Conservation (phyloP, 352 stramenopile genomes). For the Phytopythium aichiense region DNA sequence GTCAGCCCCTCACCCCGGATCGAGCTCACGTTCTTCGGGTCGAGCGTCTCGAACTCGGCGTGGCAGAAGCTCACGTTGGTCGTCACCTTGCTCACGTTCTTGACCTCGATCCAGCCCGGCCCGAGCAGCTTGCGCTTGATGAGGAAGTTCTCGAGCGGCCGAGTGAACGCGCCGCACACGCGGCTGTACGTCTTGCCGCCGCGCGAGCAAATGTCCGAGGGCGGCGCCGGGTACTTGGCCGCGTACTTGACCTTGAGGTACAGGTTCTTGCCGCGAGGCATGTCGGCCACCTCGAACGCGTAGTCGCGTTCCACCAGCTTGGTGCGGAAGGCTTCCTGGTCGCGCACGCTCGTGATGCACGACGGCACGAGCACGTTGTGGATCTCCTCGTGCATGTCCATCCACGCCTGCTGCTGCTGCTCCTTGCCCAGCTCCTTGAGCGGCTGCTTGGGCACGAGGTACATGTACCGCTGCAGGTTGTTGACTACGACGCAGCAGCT, state of each 20-base stretch:
- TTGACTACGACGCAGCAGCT: conserved; percentile 96
- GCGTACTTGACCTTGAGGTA: conserved; percentile 99
- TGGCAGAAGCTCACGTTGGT: conserved; percentile 91
- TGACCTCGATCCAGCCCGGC: conserved; percentile 97
- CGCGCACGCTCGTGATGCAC: conserved; percentile 61
- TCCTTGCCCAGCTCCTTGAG: conserved; percentile 89
- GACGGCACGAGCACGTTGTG: conserved; percentile 87
- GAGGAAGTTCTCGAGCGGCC: conserved; percentile 96
- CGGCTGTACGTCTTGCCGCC: conserved; percentile 92
- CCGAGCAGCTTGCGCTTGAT: conserved; percentile 97
- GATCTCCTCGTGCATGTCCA: conserved; percentile 89
- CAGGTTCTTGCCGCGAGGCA: conserved; percentile 93
- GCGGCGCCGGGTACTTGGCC: conserved; percentile 87
- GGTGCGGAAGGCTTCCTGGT: conserved; percentile 89
- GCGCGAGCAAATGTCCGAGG: conserved; percentile 73
- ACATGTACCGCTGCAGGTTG: conserved; percentile 95
- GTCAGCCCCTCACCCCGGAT: conserved; percentile 60
- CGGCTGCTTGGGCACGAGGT: conserved; percentile 76
- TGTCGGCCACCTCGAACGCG: conserved; percentile 95
- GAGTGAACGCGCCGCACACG: conserved; percentile 94
- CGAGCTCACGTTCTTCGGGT: conserved; percentile 88
- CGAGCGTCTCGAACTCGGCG: conserved; percentile 91
- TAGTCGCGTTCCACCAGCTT: conserved; percentile 97
- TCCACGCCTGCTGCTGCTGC: conserved; percentile 84
- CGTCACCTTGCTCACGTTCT: conserved; percentile 69